Evolutionary conservation across 2,329 filamentous ascomycete species (phyloP).

Genomic region (Drechslerella coelobrocha): DNA sequence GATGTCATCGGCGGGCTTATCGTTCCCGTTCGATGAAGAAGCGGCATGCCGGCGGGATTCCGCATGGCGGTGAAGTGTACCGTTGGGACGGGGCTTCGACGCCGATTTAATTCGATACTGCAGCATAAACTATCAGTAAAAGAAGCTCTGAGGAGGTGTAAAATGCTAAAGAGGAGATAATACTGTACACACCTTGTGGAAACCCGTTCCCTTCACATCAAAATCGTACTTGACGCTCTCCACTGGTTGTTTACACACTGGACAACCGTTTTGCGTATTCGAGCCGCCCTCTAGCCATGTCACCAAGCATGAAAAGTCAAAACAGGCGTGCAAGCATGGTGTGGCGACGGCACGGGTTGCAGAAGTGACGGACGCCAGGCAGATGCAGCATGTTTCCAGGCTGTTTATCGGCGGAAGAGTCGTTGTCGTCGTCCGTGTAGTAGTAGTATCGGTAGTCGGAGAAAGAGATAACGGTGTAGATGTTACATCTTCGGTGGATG

Average conservation of each 20-base stretch:
- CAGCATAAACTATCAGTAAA: neutral
- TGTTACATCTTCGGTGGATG: slow-evolving; percentile 32
- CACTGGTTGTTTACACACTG: slow-evolving; percentile 43
- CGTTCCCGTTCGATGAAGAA: neutral
- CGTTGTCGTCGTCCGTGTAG: neutral
- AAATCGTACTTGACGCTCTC: slow-evolving; percentile 46
- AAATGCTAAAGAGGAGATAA: neutral
- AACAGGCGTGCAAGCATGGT: slow-evolving; percentile 47
- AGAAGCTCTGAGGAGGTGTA: neutral
- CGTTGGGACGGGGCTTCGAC: slow-evolving; percentile 1
- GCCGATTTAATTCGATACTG: slow-evolving; percentile 34
- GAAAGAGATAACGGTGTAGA: neutral
- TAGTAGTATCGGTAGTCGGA: neutral
- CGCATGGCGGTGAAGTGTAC: slow-evolving; percentile 14
- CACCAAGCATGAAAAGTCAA: slow-evolving; percentile 45
- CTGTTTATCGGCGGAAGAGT: neutral
- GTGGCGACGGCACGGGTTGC: slow-evolving; percentile 42
- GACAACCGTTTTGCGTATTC: slow-evolving; percentile 28
- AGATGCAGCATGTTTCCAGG: slow-evolving; percentile 44
- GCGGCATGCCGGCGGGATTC: slow-evolving; percentile 12
- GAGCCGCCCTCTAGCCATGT: slow-evolving; percentile 38
- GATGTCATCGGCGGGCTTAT: slow-evolving; percentile 57
- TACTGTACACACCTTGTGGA: slow-evolving; percentile 35
- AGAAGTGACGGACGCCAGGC: slow-evolving; percentile 26
- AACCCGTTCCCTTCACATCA: slow-evolving; percentile 32